These are phyloP conservation scores for Deinandra increscens DNA, from an alignment of 129 eudicot species.

Conservation along the genomic window DNA sequence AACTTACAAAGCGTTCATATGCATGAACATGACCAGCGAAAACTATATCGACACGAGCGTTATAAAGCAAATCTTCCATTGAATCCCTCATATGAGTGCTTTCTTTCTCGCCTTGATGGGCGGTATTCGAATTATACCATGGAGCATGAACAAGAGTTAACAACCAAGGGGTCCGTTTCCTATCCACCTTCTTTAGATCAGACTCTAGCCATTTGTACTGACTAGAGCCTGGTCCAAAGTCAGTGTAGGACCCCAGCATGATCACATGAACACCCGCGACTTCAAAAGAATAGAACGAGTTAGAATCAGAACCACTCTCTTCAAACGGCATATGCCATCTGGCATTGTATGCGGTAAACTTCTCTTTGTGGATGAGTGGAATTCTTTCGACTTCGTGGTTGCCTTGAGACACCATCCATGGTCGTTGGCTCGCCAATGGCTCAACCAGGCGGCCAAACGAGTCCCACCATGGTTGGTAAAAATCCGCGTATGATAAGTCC, in stretches of 20 bases:
- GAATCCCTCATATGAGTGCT: constrained; percentile 49
- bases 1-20: constrained; percentile 80
- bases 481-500: constrained; percentile 68
- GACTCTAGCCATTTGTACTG: constrained; percentile 64
- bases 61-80: constrained; percentile 57
- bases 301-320: constrained; percentile 69
- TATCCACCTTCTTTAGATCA: constrained; percentile 56
- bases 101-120: constrained; percentile 71
- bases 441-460: constrained; percentile 57
- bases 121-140: constrained; percentile 73
- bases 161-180: constrained; percentile 65
- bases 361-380: constrained; percentile 32
- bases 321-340: constrained; percentile 76
- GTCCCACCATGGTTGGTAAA: constrained; percentile 62
- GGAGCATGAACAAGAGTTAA: constrained; percentile 66
- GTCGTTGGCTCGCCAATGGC: constrained; percentile 69
- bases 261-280: constrained; percentile 64
- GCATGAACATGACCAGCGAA: constrained; percentile 88
- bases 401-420: constrained; percentile 94
- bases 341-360: constrained; percentile 61
- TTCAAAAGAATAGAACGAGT: constrained; percentile 66
- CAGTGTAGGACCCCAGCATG: constrained; percentile 76
- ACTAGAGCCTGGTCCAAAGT: constrained; percentile 48
- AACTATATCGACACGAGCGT: constrained; percentile 62
- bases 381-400: constrained; percentile 77